These are phyloP conservation scores for Fagopyrum tataricum DNA, from an alignment of 148 eudicot genomes.

Conservation along the genomic window DNA sequence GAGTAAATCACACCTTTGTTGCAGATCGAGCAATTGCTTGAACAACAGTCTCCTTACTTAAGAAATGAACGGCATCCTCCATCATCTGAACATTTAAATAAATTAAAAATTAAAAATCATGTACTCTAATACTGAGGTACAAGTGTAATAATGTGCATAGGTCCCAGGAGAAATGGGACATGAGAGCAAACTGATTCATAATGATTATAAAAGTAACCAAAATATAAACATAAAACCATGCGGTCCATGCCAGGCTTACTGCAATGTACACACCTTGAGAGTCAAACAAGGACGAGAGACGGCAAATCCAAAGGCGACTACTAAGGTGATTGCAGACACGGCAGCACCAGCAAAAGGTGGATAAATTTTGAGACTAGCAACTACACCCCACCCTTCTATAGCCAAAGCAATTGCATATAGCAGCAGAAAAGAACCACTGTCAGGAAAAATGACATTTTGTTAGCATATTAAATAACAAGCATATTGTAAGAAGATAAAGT, in stretches of 20 bases:
- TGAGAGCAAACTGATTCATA: neutral
- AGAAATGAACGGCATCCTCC: conserved; percentile 98
- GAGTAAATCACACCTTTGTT: conserved; percentile 53
- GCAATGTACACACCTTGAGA: conserved; percentile 56
- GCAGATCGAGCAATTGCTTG: conserved; percentile 99
- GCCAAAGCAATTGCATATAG: conserved; percentile 97
- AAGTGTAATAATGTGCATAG: too few species aligned
- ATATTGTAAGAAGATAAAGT: neutral
- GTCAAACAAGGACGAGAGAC: conserved; percentile 97
- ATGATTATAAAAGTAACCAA: neutral
- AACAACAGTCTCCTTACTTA: conserved; percentile 82
- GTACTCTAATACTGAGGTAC: neutral
- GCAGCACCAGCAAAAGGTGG: conserved; percentile 99
- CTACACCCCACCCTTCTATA: conserved; percentile 98
- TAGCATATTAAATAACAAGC: neutral
- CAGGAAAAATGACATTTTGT: conserved; percentile 16
- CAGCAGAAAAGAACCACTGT: conserved; percentile 85
- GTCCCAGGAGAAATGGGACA: too few species aligned
- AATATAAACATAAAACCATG: neutral
- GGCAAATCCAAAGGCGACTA: conserved; percentile 96
- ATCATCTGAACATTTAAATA: conserved; percentile 54
- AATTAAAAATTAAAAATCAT: neutral
- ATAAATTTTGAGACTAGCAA: conserved; percentile 89
- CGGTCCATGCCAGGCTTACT: too few species aligned
- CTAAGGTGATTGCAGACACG: conserved; percentile 96